Conservation (phyloP, 2,329 filamentous ascomycete genomes). For the Aspergillus neoniger region DNA sequence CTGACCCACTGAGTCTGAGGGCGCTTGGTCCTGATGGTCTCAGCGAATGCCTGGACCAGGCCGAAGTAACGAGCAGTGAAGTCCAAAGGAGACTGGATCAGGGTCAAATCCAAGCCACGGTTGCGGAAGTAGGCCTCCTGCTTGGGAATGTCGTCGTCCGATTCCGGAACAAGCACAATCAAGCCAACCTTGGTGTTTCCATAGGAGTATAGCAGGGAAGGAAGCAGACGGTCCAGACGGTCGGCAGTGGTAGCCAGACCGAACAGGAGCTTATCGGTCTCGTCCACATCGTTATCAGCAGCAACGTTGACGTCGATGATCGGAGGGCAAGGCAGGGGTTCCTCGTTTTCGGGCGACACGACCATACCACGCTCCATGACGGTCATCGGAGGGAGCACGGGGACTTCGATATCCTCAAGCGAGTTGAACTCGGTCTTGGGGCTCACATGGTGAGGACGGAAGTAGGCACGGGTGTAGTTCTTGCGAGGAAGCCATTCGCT, state of each 20-base stretch:
- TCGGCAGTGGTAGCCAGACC: constrained; percentile 48
- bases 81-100: constrained; percentile 43
- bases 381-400: constrained; percentile 42
- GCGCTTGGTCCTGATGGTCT: constrained; percentile 41
- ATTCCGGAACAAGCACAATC: constrained; percentile 45
- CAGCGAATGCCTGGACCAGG: constrained; percentile 43
- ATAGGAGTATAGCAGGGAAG: constrained; percentile 46
- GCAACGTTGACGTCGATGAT: constrained; percentile 45
- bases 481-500: constrained; percentile 46
- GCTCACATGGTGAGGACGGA: constrained; percentile 41
- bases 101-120: constrained; percentile 43
- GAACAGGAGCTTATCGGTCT: constrained; percentile 45
- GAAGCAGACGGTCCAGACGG: constrained; percentile 43
- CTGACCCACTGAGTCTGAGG: constrained; percentile 46
- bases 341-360: constrained; percentile 36
- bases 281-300: constrained; percentile 41
- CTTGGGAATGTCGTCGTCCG: constrained; percentile 41
- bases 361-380: constrained; percentile 43
- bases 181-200: constrained; percentile 44
- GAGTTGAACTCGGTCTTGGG: constrained; percentile 41
- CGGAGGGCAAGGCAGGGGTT: constrained; percentile 39
- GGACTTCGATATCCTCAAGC: constrained; percentile 40
- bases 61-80: constrained; percentile 49
- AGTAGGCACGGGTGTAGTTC: constrained; percentile 47
- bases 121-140: constrained; percentile 47